These are phyloP conservation scores for Boletus reticuloceps DNA, from an alignment of 768 basidiomycete genomes.

Conservation along the genomic window DNA sequence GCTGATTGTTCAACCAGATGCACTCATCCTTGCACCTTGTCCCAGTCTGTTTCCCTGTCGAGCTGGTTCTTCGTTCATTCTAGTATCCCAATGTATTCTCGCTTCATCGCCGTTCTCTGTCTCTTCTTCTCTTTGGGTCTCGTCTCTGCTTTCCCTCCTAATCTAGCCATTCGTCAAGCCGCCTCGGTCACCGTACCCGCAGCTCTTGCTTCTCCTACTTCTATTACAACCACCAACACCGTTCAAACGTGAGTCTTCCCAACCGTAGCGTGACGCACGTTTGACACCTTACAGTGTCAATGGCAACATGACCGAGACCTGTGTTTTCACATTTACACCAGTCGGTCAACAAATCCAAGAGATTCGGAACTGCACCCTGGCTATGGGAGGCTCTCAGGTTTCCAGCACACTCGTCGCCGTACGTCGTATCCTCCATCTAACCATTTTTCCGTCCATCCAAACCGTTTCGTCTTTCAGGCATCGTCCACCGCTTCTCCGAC, in stretches of 20 bases:
- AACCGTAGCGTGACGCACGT: background rate
- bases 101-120: conserved; percentile 20
- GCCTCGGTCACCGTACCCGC: conserved; percentile 18
- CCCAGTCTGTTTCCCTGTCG: conserved; percentile 5
- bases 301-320: conserved; percentile 56
- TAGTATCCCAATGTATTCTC: conserved; percentile 22
- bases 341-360: conserved; percentile 53
- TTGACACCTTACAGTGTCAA: conserved; percentile 35
- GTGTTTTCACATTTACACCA: conserved; percentile 54
- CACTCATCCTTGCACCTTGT: background rate
- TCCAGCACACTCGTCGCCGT: conserved; percentile 10
- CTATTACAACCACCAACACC: conserved; percentile 35
- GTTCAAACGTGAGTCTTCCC: conserved; percentile 39
- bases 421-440: background rate
- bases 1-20: no score
- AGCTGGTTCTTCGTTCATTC: conserved; percentile 39
- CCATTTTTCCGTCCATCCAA: background rate
- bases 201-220: conserved; percentile 31
- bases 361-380: conserved; percentile 50
- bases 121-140: conserved; percentile 21
- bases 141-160: conserved; percentile 27
- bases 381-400: conserved; percentile 21
- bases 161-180: conserved; percentile 18
- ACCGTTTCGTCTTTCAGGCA: background rate
- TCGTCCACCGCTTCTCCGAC: conserved; percentile 32